Conservation (phyloP, 495 filamentous ascomycete species). For the Penicillium bialowiezense region DNA sequence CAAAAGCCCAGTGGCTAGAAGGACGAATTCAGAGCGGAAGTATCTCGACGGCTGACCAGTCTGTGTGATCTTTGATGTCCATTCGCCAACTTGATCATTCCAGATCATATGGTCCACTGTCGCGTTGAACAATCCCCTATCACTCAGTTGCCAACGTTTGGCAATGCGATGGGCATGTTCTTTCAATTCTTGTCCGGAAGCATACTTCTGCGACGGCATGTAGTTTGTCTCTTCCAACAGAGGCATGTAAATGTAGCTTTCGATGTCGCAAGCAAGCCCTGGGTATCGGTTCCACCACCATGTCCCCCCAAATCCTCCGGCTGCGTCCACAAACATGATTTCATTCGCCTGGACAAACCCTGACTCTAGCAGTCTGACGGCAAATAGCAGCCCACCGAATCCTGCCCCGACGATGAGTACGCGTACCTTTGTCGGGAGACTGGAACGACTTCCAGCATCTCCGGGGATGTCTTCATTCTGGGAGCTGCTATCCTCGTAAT, state of each 20-base stretch:
- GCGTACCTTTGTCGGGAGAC: background rate
- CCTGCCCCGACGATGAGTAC: constrained; percentile 50
- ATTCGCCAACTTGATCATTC: constrained; percentile 2
- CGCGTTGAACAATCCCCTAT: constrained; percentile 43
- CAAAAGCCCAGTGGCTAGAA: constrained; percentile 15
- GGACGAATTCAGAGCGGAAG: constrained; percentile 16
- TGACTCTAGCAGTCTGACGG: constrained; percentile 47
- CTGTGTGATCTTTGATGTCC: background rate
- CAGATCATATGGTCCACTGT: constrained; percentile 2
- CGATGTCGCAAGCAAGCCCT: constrained; percentile 31
- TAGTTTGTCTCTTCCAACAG: constrained; percentile 60
- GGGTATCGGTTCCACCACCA: constrained; percentile 48
- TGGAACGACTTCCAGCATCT: background rate
- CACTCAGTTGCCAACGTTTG: constrained; percentile 39
- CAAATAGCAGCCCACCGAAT: constrained; percentile 46
- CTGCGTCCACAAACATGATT: constrained; percentile 47
- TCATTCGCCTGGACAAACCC: constrained; percentile 39
- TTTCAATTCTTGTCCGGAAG: constrained; percentile 18
- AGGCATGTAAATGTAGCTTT: constrained; percentile 44
- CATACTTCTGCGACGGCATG: constrained; percentile 42
- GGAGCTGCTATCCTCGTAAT: background rate
- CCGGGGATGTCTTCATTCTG: too few relatives aligned
- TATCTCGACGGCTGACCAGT: background rate
- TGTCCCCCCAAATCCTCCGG: constrained; percentile 45
- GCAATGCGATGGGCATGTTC: constrained; percentile 24